phyloP scores from a whole-genome alignment of 2,329 filamentous ascomycete species.

The Paecilomyces formosus region DNA sequence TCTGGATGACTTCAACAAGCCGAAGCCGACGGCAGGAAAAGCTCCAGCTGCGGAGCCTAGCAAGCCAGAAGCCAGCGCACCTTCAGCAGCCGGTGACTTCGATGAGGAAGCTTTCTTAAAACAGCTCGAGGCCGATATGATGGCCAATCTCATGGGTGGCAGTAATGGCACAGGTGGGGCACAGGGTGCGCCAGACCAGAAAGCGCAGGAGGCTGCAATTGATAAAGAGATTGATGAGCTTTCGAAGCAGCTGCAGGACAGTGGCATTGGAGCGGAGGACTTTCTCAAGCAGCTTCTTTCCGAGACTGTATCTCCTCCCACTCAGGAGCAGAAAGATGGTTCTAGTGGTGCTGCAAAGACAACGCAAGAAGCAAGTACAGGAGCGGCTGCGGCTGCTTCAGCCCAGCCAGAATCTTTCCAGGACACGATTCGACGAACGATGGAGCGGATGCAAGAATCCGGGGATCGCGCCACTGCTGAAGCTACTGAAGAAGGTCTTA shows the following conservation, averaged over 20 bases:
- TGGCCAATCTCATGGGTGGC: conserved; percentile 68
- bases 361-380: conserved; percentile 13
- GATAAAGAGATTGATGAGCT: conserved; percentile 27
- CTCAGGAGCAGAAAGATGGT: conserved; percentile 14
- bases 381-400: conserved; percentile 8
- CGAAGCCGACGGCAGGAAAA: conserved; percentile 30
- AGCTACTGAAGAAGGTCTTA: conserved; percentile 57
- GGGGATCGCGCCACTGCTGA: conserved; percentile 75
- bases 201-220: conserved; percentile 16
- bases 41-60: conserved; percentile 12
- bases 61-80: conserved; percentile 9
- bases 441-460: conserved; percentile 91
- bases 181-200: neutral
- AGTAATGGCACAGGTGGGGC: conserved; percentile 44
- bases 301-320: conserved; percentile 19
- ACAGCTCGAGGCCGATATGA: conserved; percentile 78
- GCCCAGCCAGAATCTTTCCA: conserved; percentile 66
- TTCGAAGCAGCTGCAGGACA: conserved; percentile 28
- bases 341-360: conserved; percentile 11
- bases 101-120: conserved; percentile 58
- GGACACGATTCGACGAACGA: conserved; percentile 85
- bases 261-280: conserved; percentile 24
- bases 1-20: conserved; percentile 79
- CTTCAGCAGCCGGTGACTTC: conserved; percentile 12
- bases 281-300: conserved; percentile 29